phyloP scores from a whole-genome alignment of 2,329 filamentous ascomycete species.

The Pseudocercospora fijiensis region DNA sequence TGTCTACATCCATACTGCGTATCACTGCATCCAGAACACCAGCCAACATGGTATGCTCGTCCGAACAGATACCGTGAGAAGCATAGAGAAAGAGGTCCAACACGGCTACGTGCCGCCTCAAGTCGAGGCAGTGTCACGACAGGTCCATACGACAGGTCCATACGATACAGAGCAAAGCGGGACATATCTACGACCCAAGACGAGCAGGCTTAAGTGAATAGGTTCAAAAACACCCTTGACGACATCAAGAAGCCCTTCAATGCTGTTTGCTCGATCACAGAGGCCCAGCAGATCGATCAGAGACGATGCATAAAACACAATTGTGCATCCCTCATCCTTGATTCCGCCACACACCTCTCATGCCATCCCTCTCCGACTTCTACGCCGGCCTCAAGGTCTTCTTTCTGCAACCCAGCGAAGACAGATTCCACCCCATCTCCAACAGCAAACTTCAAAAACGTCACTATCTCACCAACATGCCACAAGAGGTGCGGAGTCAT shows the following conservation, averaged over 20 bases:
- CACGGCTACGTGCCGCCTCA: neutral
- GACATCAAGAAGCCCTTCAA: too few relatives aligned
- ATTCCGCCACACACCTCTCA: neutral
- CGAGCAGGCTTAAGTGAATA: too few relatives aligned
- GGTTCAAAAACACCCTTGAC: too few relatives aligned
- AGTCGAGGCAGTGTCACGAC: neutral
- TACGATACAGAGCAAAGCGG: neutral
- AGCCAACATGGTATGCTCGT: neutral
- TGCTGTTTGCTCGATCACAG: too few relatives aligned
- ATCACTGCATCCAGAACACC: neutral
- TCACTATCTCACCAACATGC: neutral
- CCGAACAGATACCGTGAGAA: neutral
- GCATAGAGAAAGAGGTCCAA: neutral
- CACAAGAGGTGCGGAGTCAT: neutral
- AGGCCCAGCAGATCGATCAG: too few relatives aligned
- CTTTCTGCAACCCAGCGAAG: neutral
- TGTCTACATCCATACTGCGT: neutral
- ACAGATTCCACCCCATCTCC: neutral
- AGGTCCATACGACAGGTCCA: neutral
- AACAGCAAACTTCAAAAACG: neutral
- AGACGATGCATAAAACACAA: too few relatives aligned
- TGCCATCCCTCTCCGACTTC: neutral
- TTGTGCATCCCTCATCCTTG: too few relatives aligned
- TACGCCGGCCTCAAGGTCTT: neutral
- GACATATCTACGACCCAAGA: neutral